Percentiles rank a stretch among this genome's conserved stretches.
Conservation (phyloP, 129 eudicot species). For the Tagetes erecta region DNA sequence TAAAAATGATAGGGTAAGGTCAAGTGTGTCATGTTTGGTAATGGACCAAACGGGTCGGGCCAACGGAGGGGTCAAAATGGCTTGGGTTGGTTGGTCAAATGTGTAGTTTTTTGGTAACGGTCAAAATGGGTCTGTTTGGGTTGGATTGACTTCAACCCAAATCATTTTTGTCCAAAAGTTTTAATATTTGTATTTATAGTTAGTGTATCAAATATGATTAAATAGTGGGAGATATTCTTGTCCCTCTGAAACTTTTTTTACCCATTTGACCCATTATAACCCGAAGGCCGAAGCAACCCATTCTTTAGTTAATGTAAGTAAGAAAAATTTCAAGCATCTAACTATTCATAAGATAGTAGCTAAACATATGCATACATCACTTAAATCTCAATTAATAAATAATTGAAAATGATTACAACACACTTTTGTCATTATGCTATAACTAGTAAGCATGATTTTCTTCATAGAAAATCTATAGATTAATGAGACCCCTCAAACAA, state of each 20-base stretch:
- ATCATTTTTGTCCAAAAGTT: neutral
- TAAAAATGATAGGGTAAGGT: neutral
- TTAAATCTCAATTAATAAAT: conserved; percentile 18
- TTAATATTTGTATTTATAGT: neutral
- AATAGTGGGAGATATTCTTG: too few relatives aligned
- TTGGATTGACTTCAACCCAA: neutral
- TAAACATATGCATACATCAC: conserved; percentile 1
- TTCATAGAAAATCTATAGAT: conserved; percentile 32
- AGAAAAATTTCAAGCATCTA: neutral
- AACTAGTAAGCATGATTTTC: conserved; percentile 36
- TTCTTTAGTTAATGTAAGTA: neutral
- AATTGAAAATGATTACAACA: conserved; percentile 25
- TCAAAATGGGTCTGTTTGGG: neutral
- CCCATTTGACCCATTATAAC: neutral
- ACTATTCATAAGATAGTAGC: neutral
- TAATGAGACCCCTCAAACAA: conserved; percentile 14
- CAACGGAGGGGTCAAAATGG: neutral
- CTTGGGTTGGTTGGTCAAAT: neutral
- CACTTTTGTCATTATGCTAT: conserved; percentile 36
- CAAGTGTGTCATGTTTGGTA: neutral
- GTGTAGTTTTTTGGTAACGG: neutral
- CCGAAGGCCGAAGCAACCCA: neutral
- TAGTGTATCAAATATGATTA: neutral
- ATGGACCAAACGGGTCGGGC: neutral
- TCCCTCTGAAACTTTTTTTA: neutral